phyloP scores from a whole-genome alignment of 106 monocot genomes.

The Triglochin maritima region DNA sequence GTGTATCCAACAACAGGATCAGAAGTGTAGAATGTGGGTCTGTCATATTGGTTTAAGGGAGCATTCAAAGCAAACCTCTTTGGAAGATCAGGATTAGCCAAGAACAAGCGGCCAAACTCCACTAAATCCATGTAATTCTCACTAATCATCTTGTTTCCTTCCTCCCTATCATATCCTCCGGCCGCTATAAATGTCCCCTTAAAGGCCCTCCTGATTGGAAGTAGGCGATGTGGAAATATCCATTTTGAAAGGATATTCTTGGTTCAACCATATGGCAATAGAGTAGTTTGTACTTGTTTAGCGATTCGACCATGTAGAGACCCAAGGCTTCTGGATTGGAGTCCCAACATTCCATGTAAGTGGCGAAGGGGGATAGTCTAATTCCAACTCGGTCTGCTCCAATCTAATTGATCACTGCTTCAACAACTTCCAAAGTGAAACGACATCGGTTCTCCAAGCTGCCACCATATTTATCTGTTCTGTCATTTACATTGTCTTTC shows the following conservation, averaged over 20 bases:
- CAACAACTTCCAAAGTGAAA: constrained; percentile 4
- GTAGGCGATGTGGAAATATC: constrained; percentile 1
- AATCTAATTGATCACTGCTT: constrained; percentile 12
- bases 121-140: constrained; percentile 21
- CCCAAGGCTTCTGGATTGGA: constrained; percentile 10
- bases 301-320: neutral
- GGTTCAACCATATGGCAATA: constrained; percentile 19
- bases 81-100: constrained; percentile 52
- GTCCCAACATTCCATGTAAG: constrained; percentile 10
- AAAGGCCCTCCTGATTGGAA: constrained; percentile 13
- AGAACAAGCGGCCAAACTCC: constrained; percentile 35
- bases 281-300: constrained; percentile 8
- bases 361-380: constrained; percentile 10
- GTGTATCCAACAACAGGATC: constrained; percentile 38
- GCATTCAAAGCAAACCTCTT: constrained; percentile 40
- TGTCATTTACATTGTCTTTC: constrained; percentile 17
- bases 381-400: constrained; percentile 13
- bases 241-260: constrained; percentile 6
- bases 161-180: constrained; percentile 21
- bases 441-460: constrained; percentile 23
- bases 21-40: constrained; percentile 28
- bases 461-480: constrained; percentile 14
- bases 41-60: constrained; percentile 34
- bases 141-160: constrained; percentile 19
- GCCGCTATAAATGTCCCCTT: constrained; percentile 17